phyloP scores from a whole-genome alignment of 2,329 filamentous ascomycete genomes.

The Tothia fuscella region DNA sequence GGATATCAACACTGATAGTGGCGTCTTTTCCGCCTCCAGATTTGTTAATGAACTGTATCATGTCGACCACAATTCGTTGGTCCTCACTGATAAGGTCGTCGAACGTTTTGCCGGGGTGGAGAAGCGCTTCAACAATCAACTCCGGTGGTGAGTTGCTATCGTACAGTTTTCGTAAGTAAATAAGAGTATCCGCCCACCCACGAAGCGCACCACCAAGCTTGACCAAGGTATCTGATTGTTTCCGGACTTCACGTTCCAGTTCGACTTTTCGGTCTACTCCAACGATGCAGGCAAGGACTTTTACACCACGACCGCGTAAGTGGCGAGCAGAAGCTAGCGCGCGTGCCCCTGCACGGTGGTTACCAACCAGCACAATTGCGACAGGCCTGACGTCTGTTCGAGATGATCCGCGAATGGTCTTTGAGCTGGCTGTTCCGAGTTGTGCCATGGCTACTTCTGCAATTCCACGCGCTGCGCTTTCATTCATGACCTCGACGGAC shows the following conservation, averaged over 20 bases:
- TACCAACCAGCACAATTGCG: constrained; percentile 79
- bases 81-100: constrained; percentile 76
- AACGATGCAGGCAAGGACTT: constrained; percentile 72
- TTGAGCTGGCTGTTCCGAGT: constrained; percentile 43
- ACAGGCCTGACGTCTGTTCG: constrained; percentile 36
- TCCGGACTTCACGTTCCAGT: constrained; percentile 65
- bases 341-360: constrained; percentile 77
- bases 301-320: constrained; percentile 68
- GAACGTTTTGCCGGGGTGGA: constrained; percentile 78
- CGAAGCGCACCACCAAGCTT: constrained; percentile 68
- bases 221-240: constrained; percentile 73
- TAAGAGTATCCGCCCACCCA: constrained; percentile 46
- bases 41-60: constrained; percentile 90
- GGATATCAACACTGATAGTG: constrained; percentile 79
- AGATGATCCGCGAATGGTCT: constrained; percentile 36
- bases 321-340: constrained; percentile 79
- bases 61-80: constrained; percentile 71
- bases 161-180: constrained; percentile 39
- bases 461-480: constrained; percentile 81
- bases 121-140: constrained; percentile 76
- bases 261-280: constrained; percentile 76
- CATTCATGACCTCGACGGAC: constrained; percentile 79
- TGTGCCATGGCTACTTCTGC: constrained; percentile 69
- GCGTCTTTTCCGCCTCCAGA: constrained; percentile 51
- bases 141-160: constrained; percentile 57